Percentiles rank a stretch among this genome's conserved stretches.
phyloP scores from a whole-genome alignment of 2,329 filamentous ascomycete genomes.

The Ophiocordyceps camponoti-leonardi region DNA sequence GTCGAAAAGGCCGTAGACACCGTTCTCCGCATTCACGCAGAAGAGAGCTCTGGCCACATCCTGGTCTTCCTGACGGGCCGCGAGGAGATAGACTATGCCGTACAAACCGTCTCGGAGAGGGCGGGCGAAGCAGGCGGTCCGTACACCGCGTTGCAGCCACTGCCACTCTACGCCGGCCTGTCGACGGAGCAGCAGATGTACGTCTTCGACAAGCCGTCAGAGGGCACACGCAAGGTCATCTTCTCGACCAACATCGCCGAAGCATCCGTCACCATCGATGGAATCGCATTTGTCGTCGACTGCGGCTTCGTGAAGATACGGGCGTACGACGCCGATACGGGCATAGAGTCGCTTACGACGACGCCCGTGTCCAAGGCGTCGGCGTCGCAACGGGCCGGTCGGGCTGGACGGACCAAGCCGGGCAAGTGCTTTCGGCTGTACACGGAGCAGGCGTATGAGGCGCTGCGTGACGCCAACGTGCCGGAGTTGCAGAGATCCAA shows the following conservation, averaged over 20 bases:
- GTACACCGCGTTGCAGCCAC: conserved; percentile 13
- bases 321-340: conserved; percentile 66
- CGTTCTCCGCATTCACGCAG: conserved; percentile 72
- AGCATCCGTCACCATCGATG: conserved; percentile 85
- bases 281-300: conserved; percentile 82
- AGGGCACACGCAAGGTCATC: conserved; percentile 77
- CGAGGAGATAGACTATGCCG: conserved; percentile 74
- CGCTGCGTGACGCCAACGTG: conserved; percentile 52
- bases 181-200: conserved; percentile 88
- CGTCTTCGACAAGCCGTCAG: conserved; percentile 70
- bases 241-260: conserved; percentile 94
- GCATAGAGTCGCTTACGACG: conserved; percentile 74
- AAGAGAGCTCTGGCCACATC: conserved; percentile 71
- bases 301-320: conserved; percentile 81
- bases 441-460: conserved; percentile 54
- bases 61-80: conserved; percentile 82
- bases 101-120: conserved; percentile 65
- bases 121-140: conserved; percentile 35
- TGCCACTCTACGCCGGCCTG: conserved; percentile 81
- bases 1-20: conserved; percentile 67
- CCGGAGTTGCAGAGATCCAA: conserved; percentile 91
- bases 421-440: conserved; percentile 93
- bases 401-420: conserved; percentile 73
- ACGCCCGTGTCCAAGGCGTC: conserved; percentile 79
- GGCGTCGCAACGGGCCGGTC: conserved; percentile 77